A percentile compares a stretch with the other conserved stretches of the same genome.
Conservation (phyloP, 345 rosid species). For the Rhizophora mangle region DNA sequence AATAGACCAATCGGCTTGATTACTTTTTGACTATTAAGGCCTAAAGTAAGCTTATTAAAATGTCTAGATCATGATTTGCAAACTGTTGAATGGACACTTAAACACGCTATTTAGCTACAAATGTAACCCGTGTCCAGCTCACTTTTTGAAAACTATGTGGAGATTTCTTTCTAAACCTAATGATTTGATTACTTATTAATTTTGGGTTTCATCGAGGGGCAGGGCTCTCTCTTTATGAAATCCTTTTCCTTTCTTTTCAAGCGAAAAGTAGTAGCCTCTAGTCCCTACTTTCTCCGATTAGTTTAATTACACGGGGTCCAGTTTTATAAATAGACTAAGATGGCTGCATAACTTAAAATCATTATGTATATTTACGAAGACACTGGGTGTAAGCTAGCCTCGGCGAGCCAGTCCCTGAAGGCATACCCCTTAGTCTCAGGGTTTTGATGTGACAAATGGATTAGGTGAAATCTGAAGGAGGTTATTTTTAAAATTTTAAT, state of each 20-base stretch:
- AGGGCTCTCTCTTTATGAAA: no score
- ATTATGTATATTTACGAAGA: neutral
- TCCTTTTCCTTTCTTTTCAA: no score
- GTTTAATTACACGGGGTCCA: constrained; percentile 1
- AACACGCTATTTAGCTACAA: neutral
- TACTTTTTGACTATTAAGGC: neutral
- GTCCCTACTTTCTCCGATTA: no score
- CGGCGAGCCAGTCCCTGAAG: no score
- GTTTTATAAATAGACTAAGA: constrained; percentile 10
- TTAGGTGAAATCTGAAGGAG: no score
- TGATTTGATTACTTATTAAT: neutral
- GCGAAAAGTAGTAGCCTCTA: no score
- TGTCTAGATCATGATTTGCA: neutral
- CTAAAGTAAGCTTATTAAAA: neutral
- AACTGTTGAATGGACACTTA: neutral
- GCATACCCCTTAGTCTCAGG: no score
- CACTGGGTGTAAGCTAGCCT: no score
- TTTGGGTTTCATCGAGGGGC: neutral
- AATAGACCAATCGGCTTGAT: neutral
- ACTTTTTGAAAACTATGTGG: neutral
- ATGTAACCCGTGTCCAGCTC: neutral
- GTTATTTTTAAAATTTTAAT: no score
- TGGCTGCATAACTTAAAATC: constrained; percentile 10
- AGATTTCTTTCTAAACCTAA: neutral
- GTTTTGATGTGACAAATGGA: no score